Percentiles rank a stretch among this genome's conserved stretches.
Evolutionary conservation across 2,329 filamentous ascomycete species (phyloP).

Genomic region (Trichoderma semiorbis): DNA sequence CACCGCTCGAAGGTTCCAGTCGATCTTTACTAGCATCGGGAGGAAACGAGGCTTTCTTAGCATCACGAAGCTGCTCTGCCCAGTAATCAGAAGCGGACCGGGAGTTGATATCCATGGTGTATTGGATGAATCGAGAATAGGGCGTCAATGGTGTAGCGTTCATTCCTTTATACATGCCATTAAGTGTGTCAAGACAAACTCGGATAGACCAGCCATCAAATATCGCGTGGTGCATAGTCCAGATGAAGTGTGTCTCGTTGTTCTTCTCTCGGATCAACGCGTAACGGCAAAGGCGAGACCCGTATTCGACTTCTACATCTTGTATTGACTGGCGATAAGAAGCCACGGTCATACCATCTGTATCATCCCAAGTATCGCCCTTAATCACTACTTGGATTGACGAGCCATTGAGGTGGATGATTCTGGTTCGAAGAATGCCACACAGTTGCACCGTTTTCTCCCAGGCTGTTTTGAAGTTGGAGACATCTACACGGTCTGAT

Average conservation of each 20-base stretch:
- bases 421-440: slow-evolving; percentile 21
- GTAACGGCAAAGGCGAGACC: slow-evolving; percentile 15
- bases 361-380: slow-evolving; percentile 3
- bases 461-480: slow-evolving; percentile 21
- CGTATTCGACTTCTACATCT: background rate
- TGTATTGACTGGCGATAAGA: background rate
- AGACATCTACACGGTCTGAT: slow-evolving; percentile 20
- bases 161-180: background rate
- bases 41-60: slow-evolving; percentile 1
- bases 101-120: background rate
- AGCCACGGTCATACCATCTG: background rate
- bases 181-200: background rate
- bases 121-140: slow-evolving; percentile 8
- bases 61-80: background rate
- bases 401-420: slow-evolving; percentile 17
- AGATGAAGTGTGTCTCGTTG: background rate
- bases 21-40: background rate
- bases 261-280: background rate
- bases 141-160: background rate
- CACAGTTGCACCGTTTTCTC: slow-evolving; percentile 19
- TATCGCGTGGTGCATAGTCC: slow-evolving; percentile 20
- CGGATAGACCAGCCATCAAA: slow-evolving; percentile 24
- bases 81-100: background rate
- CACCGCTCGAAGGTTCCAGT: background rate
- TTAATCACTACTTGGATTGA: slow-evolving; percentile 18